Percentiles rank a stretch among this genome's conserved stretches.
Conservation (phyloP, 495 filamentous ascomycete species). For the Viridothelium virens region DNA sequence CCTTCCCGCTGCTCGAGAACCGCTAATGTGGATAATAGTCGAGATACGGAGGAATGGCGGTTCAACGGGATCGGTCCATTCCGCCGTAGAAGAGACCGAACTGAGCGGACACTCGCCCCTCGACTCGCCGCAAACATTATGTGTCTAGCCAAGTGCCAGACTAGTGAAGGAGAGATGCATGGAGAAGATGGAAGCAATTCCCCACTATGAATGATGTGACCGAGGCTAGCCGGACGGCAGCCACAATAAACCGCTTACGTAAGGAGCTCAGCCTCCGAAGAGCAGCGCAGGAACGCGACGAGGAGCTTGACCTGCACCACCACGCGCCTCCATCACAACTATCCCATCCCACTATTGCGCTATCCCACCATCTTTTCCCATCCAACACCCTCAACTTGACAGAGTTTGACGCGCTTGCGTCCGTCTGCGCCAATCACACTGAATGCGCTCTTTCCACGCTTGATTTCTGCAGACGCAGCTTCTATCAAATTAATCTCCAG, state of each 20-base stretch:
- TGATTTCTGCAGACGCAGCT: neutral
- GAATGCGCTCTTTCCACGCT: neutral
- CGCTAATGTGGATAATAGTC: slow-evolving; percentile 80
- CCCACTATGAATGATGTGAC: neutral
- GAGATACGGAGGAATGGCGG: slow-evolving; percentile 19
- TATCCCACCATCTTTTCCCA: neutral
- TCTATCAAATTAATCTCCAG: neutral
- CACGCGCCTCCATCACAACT: slow-evolving; percentile 1
- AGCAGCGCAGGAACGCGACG: slow-evolving; percentile 4
- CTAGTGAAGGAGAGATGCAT: neutral
- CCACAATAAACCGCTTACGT: neutral
- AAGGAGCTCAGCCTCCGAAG: slow-evolving; percentile 1
- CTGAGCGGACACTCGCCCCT: neutral
- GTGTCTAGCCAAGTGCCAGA: neutral
- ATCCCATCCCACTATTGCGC: neutral
- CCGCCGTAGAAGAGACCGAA: neutral
- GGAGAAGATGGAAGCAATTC: neutral
- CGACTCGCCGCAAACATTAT: neutral
- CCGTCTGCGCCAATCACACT: neutral
- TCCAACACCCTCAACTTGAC: neutral
- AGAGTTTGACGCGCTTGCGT: neutral
- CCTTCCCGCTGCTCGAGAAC: slow-evolving; percentile 91
- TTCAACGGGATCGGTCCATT: neutral
- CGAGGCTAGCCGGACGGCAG: neutral
- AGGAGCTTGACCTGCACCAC: slow-evolving; percentile 4